Percentiles rank a stretch among this genome's conserved stretches.
Evolutionary conservation across 331 rosid genomes (phyloP).

Genomic region (Rosa hybrid): DNA sequence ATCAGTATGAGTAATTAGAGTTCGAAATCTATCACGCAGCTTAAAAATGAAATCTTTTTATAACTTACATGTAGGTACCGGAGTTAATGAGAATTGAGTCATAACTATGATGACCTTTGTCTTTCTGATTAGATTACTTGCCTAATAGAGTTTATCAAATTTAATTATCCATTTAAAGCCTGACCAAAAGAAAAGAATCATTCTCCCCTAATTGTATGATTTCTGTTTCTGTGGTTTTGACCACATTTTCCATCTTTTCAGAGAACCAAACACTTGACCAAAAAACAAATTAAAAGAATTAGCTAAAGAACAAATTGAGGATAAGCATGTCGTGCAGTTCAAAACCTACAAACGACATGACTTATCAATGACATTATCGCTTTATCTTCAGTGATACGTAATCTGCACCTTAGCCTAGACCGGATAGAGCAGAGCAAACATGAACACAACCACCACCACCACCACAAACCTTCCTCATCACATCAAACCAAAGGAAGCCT

Average conservation of each 20-base stretch:
- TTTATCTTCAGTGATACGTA: slow-evolving; percentile 4
- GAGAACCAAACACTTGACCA: too few relatives aligned
- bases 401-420: slow-evolving; percentile 1
- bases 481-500: slow-evolving; percentile 16
- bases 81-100: background rate
- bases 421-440: slow-evolving; percentile 32
- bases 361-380: background rate
- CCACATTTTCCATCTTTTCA: background rate
- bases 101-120: background rate
- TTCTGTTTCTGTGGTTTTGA: background rate
- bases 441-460: slow-evolving; percentile 34
- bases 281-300: background rate
- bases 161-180: background rate
- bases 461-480: slow-evolving; percentile 37
- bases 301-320: background rate
- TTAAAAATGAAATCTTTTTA: background rate
- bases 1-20: background rate
- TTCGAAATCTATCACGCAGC: background rate
- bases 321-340: background rate
- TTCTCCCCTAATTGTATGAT: background rate
- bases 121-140: background rate
- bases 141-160: background rate
- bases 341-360: background rate
- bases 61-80: background rate
- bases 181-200: background rate